Base-by-base conservation (phyloP, 176 grass and related monocot species). In the Cenchrus fungigraminus region DNA sequence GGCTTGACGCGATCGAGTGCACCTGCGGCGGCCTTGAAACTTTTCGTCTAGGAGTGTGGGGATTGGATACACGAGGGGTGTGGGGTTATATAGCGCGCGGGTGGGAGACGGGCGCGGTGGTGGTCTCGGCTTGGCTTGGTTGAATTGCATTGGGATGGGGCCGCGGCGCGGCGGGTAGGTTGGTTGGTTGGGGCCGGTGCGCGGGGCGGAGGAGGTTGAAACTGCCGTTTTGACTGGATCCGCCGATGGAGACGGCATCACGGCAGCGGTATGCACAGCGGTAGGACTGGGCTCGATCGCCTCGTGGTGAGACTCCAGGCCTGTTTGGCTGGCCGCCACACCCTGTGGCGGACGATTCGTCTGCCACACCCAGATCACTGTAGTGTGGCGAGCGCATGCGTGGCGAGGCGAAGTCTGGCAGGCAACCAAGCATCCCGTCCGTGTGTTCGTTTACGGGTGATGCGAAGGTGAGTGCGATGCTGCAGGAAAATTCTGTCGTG, bases 171-270 rank as follows among this genome's bases (percentile, higher is more conserved):
- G n/a, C 25, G 25, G 25, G 78, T 20, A n/a, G 34, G 62, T 31
- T 47, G 13, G 69, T 58, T 32, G 6, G 65, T 37, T 85, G 62
- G 37, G 37, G 17, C 5, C 5, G 29, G 0, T 25, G n/a, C n/a
- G n/a, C 15, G 34, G 0, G 6, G 44, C 15, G n/a, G 20, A 0
- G 20, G n/a, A 15, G 69, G 20, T 31, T 79, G 76, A 73, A 86
- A 80, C 32, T 20, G 67, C 58, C 76, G 10, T 19, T 20, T 86
- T 86, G 84, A 86, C 84, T 32, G 51, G 45, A 74, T 25, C 6
- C 37, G 74, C 29, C 49, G 32, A 14, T 54, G 25, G 61, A 4
- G 22, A 25, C 25, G 25, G 25, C 25, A 25, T 25, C 25, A 9
- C 19, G 46, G 60, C 60, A 42, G 54, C 62, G 82, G 28, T 0